phyloP scores from a whole-genome alignment of 345 rosid species.

The Corchorus olitorius region DNA sequence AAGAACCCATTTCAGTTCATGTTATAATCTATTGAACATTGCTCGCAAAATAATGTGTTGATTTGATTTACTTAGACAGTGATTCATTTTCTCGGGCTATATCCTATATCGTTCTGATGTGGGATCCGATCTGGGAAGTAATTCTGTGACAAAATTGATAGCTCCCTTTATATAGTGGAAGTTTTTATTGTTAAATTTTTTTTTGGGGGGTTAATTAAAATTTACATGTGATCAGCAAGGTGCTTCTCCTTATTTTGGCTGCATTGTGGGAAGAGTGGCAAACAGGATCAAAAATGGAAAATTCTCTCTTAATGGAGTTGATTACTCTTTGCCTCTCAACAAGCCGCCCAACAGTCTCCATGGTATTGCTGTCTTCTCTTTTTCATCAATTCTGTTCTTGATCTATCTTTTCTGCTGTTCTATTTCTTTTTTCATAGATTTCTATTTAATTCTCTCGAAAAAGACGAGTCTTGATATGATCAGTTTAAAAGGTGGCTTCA shows the following conservation, averaged over 20 bases:
- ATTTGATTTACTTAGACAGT: background rate
- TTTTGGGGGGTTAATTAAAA: too few species aligned
- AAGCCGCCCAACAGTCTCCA: constrained; percentile 94
- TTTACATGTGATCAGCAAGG: constrained; percentile 57
- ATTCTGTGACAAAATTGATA: background rate
- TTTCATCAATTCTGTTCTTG: background rate
- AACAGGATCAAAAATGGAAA: constrained; percentile 88
- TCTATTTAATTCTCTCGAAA: background rate
- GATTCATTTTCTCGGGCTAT: background rate
- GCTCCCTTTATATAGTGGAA: constrained; percentile 1
- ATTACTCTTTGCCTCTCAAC: constrained; percentile 77
- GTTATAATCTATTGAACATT: background rate
- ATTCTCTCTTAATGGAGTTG: constrained; percentile 68
- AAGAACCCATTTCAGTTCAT: constrained; percentile 1
- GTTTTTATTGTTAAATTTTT: background rate
- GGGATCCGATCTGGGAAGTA: background rate
- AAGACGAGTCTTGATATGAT: background rate
- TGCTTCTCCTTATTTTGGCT: constrained; percentile 81
- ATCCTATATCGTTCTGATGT: background rate
- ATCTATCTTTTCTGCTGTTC: background rate
- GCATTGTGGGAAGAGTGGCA: constrained; percentile 94
- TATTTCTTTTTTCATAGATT: background rate
- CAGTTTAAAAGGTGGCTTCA: background rate
- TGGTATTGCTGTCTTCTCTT: constrained; percentile 42
- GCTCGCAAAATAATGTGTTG: background rate